Conservation (phyloP, 2,329 filamentous ascomycete genomes). For the Exophiala sideris region DNA sequence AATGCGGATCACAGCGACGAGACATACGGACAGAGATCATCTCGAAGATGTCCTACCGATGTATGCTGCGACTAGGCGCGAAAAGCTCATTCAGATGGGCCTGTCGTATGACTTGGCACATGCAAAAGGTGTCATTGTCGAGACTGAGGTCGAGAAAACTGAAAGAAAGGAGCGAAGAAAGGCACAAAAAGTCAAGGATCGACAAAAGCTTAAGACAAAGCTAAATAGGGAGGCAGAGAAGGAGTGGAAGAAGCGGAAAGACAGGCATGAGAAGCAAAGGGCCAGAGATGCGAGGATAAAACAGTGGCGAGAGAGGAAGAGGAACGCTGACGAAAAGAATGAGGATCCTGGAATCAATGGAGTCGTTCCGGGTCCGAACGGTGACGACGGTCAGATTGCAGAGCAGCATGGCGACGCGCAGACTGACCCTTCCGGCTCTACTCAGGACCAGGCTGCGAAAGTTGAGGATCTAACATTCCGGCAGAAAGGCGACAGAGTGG, state of each 20-base stretch:
- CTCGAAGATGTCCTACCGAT: constrained; percentile 59
- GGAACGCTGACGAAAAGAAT: constrained; percentile 2
- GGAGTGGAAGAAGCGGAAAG: constrained; percentile 40
- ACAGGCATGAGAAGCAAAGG: constrained; percentile 38
- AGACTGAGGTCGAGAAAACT: constrained; percentile 33
- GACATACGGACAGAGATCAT: constrained; percentile 48
- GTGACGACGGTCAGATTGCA: not conserved
- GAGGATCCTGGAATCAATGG: not conserved
- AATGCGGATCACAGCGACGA: constrained; percentile 68
- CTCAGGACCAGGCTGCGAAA: not conserved
- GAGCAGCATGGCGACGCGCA: not conserved
- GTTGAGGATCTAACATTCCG: not conserved
- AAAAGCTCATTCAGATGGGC: constrained; percentile 62
- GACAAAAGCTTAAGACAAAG: constrained; percentile 38
- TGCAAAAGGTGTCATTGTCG: constrained; percentile 39
- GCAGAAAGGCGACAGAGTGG: not conserved
- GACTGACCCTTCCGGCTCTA: not conserved
- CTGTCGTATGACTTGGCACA: constrained; percentile 47
- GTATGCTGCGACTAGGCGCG: constrained; percentile 60
- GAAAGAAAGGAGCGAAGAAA: constrained; percentile 23
- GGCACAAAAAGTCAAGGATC: constrained; percentile 33
- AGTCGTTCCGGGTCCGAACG: not conserved
- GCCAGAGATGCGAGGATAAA: constrained; percentile 34
- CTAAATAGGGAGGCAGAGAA: constrained; percentile 40
- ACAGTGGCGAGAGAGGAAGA: constrained; percentile 30